A percentile compares a stretch with the other conserved stretches of the same genome.
Evolutionary conservation across 2,329 filamentous ascomycete genomes (phyloP).

Genomic region (Microdochium trichocladiopsis): DNA sequence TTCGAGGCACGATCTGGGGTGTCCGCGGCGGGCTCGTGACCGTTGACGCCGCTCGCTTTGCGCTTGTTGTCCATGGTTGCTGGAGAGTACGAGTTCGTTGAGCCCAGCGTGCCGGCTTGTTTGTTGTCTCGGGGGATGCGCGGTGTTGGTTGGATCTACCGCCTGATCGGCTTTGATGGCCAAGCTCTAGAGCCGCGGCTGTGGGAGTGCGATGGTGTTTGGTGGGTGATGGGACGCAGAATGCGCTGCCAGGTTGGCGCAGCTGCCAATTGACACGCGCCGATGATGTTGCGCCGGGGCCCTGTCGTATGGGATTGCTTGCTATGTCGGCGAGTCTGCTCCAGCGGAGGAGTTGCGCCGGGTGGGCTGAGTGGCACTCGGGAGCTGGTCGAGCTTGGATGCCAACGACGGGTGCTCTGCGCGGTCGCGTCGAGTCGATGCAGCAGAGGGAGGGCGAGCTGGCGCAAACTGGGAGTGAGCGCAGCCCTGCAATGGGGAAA

Average conservation of each 20-base stretch:
- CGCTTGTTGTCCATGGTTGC: slow-evolving; percentile 48
- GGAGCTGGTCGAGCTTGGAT: background rate
- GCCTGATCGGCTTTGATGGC: no score
- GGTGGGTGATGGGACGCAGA: no score
- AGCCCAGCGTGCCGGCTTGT: background rate
- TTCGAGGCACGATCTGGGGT: slow-evolving; percentile 47
- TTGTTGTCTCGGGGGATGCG: background rate
- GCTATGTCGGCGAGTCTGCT: no score
- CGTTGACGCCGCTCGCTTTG: slow-evolving; percentile 39
- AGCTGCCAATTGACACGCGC: no score
- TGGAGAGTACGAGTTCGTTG: background rate
- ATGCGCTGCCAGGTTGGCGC: no score
- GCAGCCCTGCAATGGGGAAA: background rate
- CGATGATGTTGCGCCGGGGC: no score
- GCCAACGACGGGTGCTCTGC: background rate
- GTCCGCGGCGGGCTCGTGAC: slow-evolving; percentile 31
- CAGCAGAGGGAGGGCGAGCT: background rate
- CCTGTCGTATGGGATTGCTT: no score
- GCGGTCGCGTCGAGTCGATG: background rate
- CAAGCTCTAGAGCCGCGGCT: no score
- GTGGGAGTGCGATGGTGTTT: no score
- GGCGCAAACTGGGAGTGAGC: background rate
- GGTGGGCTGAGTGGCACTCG: background rate
- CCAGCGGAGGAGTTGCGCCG: no score
- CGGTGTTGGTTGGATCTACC: no score